A percentile compares a stretch with the other conserved stretches of the same genome.
These are phyloP conservation scores for Bidens hawaiensis DNA, from an alignment of 140 eudicot species.

Conservation along the genomic window DNA sequence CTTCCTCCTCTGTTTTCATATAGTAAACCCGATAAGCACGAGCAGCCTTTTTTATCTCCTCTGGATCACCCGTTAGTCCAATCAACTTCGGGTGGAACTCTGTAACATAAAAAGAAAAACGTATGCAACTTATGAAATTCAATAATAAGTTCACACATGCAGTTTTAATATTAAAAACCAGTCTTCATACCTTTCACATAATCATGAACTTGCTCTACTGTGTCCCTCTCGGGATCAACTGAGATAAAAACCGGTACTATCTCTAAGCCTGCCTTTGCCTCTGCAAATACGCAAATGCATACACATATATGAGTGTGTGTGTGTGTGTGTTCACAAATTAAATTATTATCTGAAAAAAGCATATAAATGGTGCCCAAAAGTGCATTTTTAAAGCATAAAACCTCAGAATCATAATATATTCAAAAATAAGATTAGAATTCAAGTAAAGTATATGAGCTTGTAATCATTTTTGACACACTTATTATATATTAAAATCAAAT, in stretches of 20 bases:
- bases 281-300: conserved; percentile 35
- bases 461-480: neutral
- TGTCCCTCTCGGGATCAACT: conserved; percentile 97
- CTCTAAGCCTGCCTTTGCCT: conserved; percentile 66
- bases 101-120: conserved; percentile 18
- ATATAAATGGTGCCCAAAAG: neutral
- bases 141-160: neutral
- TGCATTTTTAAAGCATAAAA: neutral
- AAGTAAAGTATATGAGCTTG: neutral
- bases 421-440: neutral
- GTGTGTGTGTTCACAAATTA: too few species aligned
- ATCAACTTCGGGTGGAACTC: conserved; percentile 91
- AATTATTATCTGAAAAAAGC: neutral
- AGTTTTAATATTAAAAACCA: neutral
- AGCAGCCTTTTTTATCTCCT: conserved; percentile 82
- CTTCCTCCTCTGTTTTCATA: conserved; percentile 97
- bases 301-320: too few species aligned
- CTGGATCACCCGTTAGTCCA: conserved; percentile 84
- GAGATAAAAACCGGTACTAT: conserved; percentile 90
- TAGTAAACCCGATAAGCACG: conserved; percentile 89
- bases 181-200: conserved; percentile 73
- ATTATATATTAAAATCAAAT: neutral
- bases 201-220: conserved; percentile 86
- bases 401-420: neutral
- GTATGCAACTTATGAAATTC: neutral